Conservation (phyloP, 495 filamentous ascomycete species). For the Aspergillus olivimuriae region DNA sequence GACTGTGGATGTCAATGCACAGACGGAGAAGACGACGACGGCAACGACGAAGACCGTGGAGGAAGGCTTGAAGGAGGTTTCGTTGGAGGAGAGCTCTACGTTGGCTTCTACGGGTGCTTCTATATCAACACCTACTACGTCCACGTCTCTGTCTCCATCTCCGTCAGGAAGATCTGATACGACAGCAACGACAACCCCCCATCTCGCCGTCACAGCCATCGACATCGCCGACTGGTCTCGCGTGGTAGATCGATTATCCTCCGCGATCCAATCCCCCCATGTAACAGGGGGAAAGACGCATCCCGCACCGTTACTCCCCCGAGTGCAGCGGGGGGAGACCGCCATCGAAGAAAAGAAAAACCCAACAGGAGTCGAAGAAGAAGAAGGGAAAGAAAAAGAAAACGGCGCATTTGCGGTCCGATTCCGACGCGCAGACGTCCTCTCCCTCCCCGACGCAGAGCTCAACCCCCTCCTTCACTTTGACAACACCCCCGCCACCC, state of each 20-base stretch:
- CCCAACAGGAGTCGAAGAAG: constrained; percentile 29
- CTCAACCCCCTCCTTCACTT: constrained; percentile 33
- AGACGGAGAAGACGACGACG: no score
- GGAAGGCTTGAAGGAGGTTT: no score
- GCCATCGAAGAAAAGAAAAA: no score
- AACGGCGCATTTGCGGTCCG: constrained; percentile 24
- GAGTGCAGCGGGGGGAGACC: no score
- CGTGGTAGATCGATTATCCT: constrained; percentile 51
- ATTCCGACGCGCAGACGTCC: constrained; percentile 59
- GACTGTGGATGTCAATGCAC: neutral
- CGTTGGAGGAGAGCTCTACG: no score
- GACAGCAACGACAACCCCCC: neutral
- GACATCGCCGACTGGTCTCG: constrained; percentile 74
- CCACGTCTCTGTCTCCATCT: no score
- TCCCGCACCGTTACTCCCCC: constrained; percentile 51
- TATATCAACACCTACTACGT: neutral
- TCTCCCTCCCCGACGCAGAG: constrained; percentile 38
- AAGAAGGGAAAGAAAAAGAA: constrained; percentile 28
- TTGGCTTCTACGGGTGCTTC: no score
- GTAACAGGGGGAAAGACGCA: constrained; percentile 26
- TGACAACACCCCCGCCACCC: neutral
- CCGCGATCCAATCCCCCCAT: constrained; percentile 26
- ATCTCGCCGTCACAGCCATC: constrained; percentile 55
- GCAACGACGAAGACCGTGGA: no score
- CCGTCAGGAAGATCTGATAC: no score